Base-by-base conservation (phyloP, 2,329 filamentous ascomycete genomes). In the Alternaria novae-zelandiae region DNA sequence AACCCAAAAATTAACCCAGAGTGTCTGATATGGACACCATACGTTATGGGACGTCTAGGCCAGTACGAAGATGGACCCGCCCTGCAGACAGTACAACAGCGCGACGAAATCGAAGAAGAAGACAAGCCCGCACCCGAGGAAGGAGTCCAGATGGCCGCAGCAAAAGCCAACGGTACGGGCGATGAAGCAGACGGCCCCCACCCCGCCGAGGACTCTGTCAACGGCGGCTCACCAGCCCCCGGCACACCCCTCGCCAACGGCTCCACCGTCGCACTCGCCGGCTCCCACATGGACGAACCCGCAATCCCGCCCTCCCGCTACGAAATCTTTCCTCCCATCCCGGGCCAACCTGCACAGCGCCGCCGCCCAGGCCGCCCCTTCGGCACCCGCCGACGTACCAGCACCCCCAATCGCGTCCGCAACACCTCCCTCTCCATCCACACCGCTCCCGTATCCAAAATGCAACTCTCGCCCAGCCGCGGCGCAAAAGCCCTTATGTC, bases 1-100 rank as follows among this genome's bases (percentile, higher is more conserved):
- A 96, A 97, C 70, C 92, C 97, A 21, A 91, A 89, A 72, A 87
- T 99, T 36, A 91, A 96, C 69, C 88, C 91, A 0, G 89, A 91
- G 47, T 89, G 89, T 17, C 85, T 99, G 25, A 91, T 94, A 11
- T 99, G 96, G 96, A 97, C 94, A 13, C 96, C 96, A 0, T 99
- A 97, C 78, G 90, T 98, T 45, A 98, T 97, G 94, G 95, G 96
- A 25, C 89, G 93, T 49, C 88, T 91, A 36, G 91, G 90, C 5
- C 92, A 93, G 72, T 95, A 96, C 72, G 93, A 97, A 75, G 87
- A 94, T 54, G 92, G 90, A 6, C 92, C 92, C 6, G 87, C 90
- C 7, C 83, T 98, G 59, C 94, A 93, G 68, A 91, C 95, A 2
- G 92, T 98, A 57, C 95, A 95, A 12, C 93, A 91, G 6, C 89